phyloP scores from a whole-genome alignment of 495 filamentous ascomycete genomes.

The Penicillium verhagenii region DNA sequence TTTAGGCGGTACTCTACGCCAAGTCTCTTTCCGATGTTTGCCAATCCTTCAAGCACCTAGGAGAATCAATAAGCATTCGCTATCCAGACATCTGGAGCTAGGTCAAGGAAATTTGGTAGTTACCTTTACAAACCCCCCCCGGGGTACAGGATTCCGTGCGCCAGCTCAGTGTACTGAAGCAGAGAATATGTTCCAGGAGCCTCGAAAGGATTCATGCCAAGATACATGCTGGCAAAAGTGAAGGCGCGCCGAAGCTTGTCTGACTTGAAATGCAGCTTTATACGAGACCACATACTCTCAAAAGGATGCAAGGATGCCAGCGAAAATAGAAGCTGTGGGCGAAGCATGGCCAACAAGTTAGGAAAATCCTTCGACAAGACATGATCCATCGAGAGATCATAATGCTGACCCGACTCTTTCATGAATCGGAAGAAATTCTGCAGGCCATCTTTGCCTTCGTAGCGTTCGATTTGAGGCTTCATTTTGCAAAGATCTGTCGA shows the following conservation, averaged over 20 bases:
- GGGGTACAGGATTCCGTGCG: constrained; percentile 74
- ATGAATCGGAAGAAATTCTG: constrained; percentile 60
- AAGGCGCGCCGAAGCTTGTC: constrained; percentile 65
- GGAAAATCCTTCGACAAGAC: constrained; percentile 65
- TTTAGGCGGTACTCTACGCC: constrained; percentile 59
- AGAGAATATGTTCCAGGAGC: constrained; percentile 70
- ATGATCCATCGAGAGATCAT: constrained; percentile 58
- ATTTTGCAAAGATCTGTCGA: constrained; percentile 60
- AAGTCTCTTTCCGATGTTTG: constrained; percentile 50
- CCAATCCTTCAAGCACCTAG: constrained; percentile 54
- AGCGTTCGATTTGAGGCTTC: constrained; percentile 65
- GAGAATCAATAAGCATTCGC: neutral
- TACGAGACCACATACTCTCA: constrained; percentile 59
- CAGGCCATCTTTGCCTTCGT: constrained; percentile 65
- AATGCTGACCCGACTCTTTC: constrained; percentile 61
- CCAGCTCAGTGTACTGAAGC: constrained; percentile 69
- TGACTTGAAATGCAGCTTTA: constrained; percentile 61
- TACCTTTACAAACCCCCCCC: constrained; percentile 57
- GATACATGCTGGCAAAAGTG: constrained; percentile 75
- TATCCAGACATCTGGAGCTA: too few relatives aligned
- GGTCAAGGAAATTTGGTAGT: neutral
- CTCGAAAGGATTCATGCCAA: constrained; percentile 73
- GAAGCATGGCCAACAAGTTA: constrained; percentile 47
- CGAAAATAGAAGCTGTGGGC: constrained; percentile 49
- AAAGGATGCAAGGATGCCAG: constrained; percentile 61